Percentiles rank a stretch among this genome's conserved stretches.
Conservation (phyloP, 805 yeast genomes). For the Zygosaccharomyces bisporus region DNA sequence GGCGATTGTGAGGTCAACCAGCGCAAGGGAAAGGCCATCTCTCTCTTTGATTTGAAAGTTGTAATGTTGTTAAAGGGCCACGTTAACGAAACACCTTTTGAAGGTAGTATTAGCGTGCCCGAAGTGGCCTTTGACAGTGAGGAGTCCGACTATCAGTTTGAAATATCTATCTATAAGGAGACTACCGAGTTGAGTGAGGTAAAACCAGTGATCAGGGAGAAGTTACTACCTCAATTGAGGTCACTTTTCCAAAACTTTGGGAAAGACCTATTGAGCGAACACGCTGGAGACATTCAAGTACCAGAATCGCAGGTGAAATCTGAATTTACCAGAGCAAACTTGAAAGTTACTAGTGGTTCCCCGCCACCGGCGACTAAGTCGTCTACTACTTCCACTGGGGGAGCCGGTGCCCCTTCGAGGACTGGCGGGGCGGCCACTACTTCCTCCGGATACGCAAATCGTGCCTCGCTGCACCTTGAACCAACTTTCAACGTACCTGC, state of each 20-base stretch:
- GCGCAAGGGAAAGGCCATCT: conserved; percentile 93
- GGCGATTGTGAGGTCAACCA: conserved; percentile 98
- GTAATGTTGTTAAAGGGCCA: conserved; percentile 56
- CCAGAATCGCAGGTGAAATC: conserved; percentile 63
- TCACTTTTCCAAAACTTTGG: conserved; percentile 63
- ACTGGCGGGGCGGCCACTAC: conserved; percentile 13
- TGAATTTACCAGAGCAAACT: conserved; percentile 50
- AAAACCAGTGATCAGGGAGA: conserved; percentile 48
- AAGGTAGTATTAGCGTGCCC: conserved; percentile 79
- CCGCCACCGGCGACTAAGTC: conserved; percentile 18
- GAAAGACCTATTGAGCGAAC: conserved; percentile 62
- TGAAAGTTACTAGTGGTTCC: conserved; percentile 33
- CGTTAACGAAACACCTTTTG: conserved; percentile 40
- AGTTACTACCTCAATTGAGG: conserved; percentile 70
- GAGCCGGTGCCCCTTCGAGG: conserved; percentile 14
- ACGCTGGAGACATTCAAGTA: conserved; percentile 86
- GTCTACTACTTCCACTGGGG: conserved; percentile 6
- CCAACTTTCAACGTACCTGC: conserved; percentile 85
- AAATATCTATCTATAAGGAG: conserved; percentile 57
- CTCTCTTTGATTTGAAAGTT: conserved; percentile 76
- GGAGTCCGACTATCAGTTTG: conserved; percentile 80
- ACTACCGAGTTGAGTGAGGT: conserved; percentile 50
- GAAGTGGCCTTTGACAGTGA: conserved; percentile 93
- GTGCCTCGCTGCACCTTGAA: conserved; percentile 71
- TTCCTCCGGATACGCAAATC: conserved; percentile 44